phyloP scores from a whole-genome alignment of 768 basidiomycete species.

The Lyophyllum decastes region DNA sequence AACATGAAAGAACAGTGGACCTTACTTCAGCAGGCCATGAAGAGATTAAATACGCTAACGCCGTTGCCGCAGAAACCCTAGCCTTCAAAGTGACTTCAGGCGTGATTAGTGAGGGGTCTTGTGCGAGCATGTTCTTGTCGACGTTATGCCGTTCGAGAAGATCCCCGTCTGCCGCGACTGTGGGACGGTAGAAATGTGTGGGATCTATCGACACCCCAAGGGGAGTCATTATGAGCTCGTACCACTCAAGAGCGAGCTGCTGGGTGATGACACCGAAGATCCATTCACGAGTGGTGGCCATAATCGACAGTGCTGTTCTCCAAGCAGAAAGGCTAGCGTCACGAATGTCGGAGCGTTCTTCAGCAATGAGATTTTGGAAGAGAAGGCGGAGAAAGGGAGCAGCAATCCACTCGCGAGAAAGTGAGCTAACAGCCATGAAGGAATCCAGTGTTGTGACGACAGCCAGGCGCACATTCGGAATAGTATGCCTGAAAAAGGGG shows the following conservation, averaged over 20 bases:
- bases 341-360: conserved; percentile 87
- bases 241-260: conserved; percentile 78
- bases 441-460: conserved; percentile 88
- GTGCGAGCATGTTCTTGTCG: conserved; percentile 92
- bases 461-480: conserved; percentile 87
- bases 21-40: conserved; percentile 68
- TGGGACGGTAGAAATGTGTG: conserved; percentile 66
- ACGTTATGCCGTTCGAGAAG: conserved; percentile 82
- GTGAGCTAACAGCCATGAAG: conserved; percentile 77
- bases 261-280: conserved; percentile 57
- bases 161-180: conserved; percentile 46
- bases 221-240: conserved; percentile 86
- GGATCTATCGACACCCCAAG: conserved; percentile 78
- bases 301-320: conserved; percentile 64
- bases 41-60: conserved; percentile 69
- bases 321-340: conserved; percentile 72
- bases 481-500: conserved; percentile 97
- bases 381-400: conserved; percentile 78
- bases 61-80: conserved; percentile 74
- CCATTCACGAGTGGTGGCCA: conserved; percentile 45
- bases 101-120: conserved; percentile 84
- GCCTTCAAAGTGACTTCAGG: conserved; percentile 78
- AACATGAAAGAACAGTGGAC: conserved; percentile 4
- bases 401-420: conserved; percentile 81
- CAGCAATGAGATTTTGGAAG: conserved; percentile 92